A percentile compares a stretch with the other conserved stretches of the same genome.
phyloP scores from a whole-genome alignment of 2,329 filamentous ascomycete genomes.

The Cladophialophora carrionii region DNA sequence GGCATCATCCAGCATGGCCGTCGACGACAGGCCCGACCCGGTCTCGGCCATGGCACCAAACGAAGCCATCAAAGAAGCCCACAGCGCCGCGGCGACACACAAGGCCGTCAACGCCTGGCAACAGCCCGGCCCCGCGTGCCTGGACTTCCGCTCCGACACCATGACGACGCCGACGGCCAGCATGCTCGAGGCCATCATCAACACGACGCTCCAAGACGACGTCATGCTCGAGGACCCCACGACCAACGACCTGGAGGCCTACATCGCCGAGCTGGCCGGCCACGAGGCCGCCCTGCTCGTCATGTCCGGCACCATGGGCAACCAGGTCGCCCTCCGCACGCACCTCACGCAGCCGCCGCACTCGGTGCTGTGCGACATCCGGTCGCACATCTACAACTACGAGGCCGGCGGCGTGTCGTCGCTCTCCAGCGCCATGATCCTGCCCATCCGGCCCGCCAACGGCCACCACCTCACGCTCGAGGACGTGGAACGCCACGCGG shows the following conservation, averaged over 20 bases:
- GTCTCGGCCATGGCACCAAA: constrained; percentile 9
- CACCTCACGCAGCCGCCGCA: constrained; percentile 80
- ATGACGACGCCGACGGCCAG: constrained; percentile 75
- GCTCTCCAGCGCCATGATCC: constrained; percentile 71
- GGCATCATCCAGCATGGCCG: background rate
- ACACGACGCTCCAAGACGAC: constrained; percentile 78
- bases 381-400: constrained; percentile 72
- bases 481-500: constrained; percentile 69
- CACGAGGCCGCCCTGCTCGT: constrained; percentile 81
- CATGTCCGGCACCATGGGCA: constrained; percentile 91
- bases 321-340: constrained; percentile 79
- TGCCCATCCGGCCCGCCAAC: constrained; percentile 69
- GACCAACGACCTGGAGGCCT: constrained; percentile 73
- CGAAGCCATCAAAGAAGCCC: constrained; percentile 14
- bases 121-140: constrained; percentile 35
- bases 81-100: constrained; percentile 20
- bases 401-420: constrained; percentile 70
- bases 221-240: constrained; percentile 79
- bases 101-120: constrained; percentile 34
- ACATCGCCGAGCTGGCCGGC: constrained; percentile 71
- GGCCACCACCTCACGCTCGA: constrained; percentile 73
- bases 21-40: constrained; percentile 5
- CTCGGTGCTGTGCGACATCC: constrained; percentile 75
- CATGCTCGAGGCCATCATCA: constrained; percentile 79
- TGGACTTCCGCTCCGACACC: constrained; percentile 55